A percentile compares a stretch with the other conserved stretches of the same genome.
phyloP scores from a whole-genome alignment of 2,329 filamentous ascomycete genomes.

The Exophiala alcalophila region DNA sequence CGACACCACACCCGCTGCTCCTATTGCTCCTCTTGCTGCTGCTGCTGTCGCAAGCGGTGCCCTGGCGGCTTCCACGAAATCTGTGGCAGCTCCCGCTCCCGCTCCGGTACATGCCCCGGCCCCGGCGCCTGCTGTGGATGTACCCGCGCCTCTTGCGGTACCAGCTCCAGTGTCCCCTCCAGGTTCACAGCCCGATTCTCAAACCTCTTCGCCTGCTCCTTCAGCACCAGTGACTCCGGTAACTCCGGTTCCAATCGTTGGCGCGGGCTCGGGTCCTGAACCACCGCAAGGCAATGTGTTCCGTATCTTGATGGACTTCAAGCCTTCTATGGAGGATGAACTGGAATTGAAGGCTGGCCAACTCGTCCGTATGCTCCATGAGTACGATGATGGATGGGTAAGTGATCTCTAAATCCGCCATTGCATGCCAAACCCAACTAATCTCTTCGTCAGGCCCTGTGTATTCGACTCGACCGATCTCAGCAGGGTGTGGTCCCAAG shows the following conservation, averaged over 20 bases:
- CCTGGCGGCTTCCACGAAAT: slow-evolving; percentile 34
- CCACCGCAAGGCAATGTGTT: slow-evolving; percentile 68
- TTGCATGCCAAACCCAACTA: slow-evolving; percentile 34
- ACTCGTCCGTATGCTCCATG: slow-evolving; percentile 83
- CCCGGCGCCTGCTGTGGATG: slow-evolving; percentile 22
- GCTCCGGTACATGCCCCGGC: slow-evolving; percentile 31
- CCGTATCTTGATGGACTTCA: slow-evolving; percentile 91
- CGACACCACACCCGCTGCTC: slow-evolving; percentile 36
- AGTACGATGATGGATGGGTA: slow-evolving; percentile 98
- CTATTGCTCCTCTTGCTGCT: slow-evolving; percentile 42
- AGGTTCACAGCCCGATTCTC: too few relatives aligned
- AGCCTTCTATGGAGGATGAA: slow-evolving; percentile 88
- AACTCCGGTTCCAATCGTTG: slow-evolving; percentile 7
- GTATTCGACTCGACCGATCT: slow-evolving; percentile 83
- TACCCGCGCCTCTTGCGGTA: slow-evolving; percentile 20
- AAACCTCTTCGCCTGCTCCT: slow-evolving; percentile 47
- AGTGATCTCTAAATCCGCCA: slow-evolving; percentile 43
- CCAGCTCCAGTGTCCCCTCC: slow-evolving; percentile 27
- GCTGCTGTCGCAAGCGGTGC: slow-evolving; percentile 41
- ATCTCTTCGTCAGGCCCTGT: slow-evolving; percentile 66
- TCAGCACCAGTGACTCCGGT: slow-evolving; percentile 55
- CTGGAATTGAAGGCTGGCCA: slow-evolving; percentile 76
- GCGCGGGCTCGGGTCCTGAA: slow-evolving; percentile 50
- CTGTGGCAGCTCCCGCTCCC: slow-evolving; percentile 54
- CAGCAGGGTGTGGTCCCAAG: slow-evolving; percentile 90